phyloP scores from a whole-genome alignment of 805 yeast genomes.

The Yamadazyma laniorum region DNA sequence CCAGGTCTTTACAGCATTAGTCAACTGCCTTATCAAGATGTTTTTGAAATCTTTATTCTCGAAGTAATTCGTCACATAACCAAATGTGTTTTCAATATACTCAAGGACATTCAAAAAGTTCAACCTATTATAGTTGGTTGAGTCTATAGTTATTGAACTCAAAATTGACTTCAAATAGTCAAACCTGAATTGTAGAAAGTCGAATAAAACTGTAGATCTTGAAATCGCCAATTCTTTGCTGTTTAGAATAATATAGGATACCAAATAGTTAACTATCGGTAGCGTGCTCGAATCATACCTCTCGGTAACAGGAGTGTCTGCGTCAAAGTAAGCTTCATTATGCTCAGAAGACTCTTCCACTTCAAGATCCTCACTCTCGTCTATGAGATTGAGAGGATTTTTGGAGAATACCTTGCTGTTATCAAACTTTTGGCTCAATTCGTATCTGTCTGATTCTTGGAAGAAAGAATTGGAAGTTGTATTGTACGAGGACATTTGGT shows the following conservation, averaged over 20 bases:
- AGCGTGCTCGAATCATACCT: constrained; percentile 15
- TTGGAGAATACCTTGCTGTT: constrained; percentile 6
- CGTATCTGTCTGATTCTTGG: constrained; percentile 19
- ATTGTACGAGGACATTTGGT: constrained; percentile 23
- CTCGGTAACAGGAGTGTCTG: constrained; percentile 1
- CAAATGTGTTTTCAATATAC: constrained; percentile 35
- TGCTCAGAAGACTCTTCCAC: constrained; percentile 1
- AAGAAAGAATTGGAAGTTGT: constrained; percentile 15
- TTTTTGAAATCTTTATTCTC: constrained; percentile 9
- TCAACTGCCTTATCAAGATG: constrained; percentile 4
- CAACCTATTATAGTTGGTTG: constrained; percentile 11
- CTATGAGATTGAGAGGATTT: constrained; percentile 4
- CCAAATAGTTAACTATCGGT: constrained; percentile 31
- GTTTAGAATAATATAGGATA: constrained; percentile 31
- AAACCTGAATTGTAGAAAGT: constrained; percentile 24
- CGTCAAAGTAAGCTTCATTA: background rate
- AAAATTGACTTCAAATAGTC: constrained; percentile 15
- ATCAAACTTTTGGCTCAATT: constrained; percentile 13
- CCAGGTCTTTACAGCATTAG: constrained; percentile 26
- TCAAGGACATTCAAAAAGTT: constrained; percentile 29
- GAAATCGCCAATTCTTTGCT: constrained; percentile 12
- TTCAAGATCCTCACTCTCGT: constrained; percentile 6
- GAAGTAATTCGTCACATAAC: constrained; percentile 24
- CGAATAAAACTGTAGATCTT: constrained; percentile 20
- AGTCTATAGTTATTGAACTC: background rate